These are phyloP conservation scores for Ceratonia siliqua DNA, from an alignment of 306 rosid species.

Conservation along the genomic window DNA sequence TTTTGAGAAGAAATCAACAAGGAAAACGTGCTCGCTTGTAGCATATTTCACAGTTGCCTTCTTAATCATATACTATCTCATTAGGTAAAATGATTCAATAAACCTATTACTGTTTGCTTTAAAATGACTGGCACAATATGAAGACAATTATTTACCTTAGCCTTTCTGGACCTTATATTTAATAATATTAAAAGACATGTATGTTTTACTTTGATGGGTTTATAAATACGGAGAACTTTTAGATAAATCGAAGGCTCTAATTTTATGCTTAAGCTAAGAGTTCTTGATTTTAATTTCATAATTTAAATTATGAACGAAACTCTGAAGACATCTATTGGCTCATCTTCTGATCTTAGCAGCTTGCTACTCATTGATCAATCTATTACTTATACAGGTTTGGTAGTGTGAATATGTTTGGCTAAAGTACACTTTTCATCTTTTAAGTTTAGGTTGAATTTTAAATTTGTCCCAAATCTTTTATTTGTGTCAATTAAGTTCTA, in stretches of 20 bases:
- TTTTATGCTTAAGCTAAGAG: background rate
- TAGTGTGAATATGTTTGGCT: too few relatives aligned
- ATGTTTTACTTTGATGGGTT: background rate
- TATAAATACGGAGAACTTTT: background rate
- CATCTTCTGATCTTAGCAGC: background rate
- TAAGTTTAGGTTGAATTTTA: too few relatives aligned
- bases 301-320: background rate
- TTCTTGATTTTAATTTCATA: background rate
- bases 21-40: conserved; percentile 71
- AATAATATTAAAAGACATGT: background rate
- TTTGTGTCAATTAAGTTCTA: too few relatives aligned
- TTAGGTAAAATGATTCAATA: conserved; percentile 56
- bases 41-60: conserved; percentile 66
- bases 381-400: background rate
- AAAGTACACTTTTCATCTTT: too few relatives aligned
- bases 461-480: too few relatives aligned
- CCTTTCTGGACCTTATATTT: background rate
- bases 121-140: conserved; percentile 3
- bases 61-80: conserved; percentile 66
- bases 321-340: background rate
- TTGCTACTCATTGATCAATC: background rate
- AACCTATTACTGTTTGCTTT: conserved; percentile 8
- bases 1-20: conserved; percentile 78
- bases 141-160: background rate
- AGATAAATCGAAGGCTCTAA: background rate